phyloP scores from a whole-genome alignment of 2,329 filamentous ascomycete genomes.

The Epichloe typhina region DNA sequence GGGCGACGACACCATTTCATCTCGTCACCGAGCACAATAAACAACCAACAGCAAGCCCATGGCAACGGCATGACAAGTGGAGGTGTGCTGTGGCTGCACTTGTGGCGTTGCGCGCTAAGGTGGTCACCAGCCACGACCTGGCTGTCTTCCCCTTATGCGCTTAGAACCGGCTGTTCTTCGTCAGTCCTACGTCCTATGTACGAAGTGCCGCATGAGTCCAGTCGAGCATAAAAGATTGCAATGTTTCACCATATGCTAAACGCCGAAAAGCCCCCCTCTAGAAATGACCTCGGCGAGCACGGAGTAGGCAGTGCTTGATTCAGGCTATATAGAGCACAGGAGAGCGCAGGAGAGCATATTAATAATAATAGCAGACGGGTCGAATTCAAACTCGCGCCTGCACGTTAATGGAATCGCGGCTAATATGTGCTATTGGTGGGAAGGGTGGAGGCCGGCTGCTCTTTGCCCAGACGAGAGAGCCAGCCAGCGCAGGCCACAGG shows the following conservation, averaged over 20 bases:
- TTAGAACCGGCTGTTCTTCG: too few species aligned
- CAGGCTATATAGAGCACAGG: neutral
- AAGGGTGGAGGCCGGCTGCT: constrained; percentile 1
- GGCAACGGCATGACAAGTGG: constrained; percentile 4
- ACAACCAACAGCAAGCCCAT: constrained; percentile 17
- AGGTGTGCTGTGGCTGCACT: constrained; percentile 8
- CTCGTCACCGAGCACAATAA: constrained; percentile 9
- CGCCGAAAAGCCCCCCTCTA: neutral
- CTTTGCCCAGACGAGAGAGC: constrained; percentile 5
- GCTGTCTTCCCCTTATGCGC: neutral
- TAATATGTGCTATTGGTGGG: too few species aligned
- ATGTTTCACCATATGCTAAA: neutral
- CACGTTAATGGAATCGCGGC: too few species aligned
- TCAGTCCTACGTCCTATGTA: too few species aligned
- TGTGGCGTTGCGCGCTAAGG: constrained; percentile 3
- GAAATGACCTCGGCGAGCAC: neutral
- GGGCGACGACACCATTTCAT: neutral
- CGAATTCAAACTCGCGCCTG: too few species aligned
- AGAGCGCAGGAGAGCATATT: too few species aligned
- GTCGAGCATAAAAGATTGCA: neutral
- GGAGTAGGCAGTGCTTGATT: neutral
- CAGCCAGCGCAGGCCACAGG: neutral
- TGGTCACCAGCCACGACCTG: neutral
- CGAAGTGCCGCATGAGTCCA: too few species aligned
- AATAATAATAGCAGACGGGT: too few species aligned